These are phyloP conservation scores for Phytopythium oedochilum DNA, from an alignment of 352 stramenopile species.

Conservation along the genomic window DNA sequence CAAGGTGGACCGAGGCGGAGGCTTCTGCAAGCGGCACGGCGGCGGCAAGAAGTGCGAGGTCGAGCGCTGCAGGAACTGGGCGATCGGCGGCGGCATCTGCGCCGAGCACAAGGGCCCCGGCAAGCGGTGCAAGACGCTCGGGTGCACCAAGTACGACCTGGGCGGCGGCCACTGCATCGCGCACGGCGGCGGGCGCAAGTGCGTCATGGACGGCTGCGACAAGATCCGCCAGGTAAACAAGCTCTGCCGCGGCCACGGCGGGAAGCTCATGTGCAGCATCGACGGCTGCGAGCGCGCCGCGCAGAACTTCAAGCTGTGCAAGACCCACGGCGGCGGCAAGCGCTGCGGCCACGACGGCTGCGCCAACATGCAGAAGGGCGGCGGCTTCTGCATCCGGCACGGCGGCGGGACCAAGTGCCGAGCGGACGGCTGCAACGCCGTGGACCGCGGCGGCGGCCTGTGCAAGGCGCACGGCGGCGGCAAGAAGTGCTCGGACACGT, in stretches of 20 bases:
- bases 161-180: slow-evolving; percentile 82
- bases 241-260: slow-evolving; percentile 73
- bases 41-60: slow-evolving; percentile 83
- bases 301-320: slow-evolving; percentile 81
- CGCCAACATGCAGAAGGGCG: slow-evolving; percentile 82
- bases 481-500: slow-evolving; percentile 66
- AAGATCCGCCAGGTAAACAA: slow-evolving; percentile 88
- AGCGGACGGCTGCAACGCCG: slow-evolving; percentile 49
- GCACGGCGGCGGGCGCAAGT: slow-evolving; percentile 80
- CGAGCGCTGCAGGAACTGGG: slow-evolving; percentile 76
- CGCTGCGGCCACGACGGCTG: slow-evolving; percentile 70
- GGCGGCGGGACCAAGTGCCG: slow-evolving; percentile 75
- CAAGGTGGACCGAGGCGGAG: slow-evolving; percentile 78
- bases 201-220: slow-evolving; percentile 73
- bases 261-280: slow-evolving; percentile 72
- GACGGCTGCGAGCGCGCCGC: slow-evolving; percentile 76
- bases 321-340: slow-evolving; percentile 75
- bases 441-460: slow-evolving; percentile 75
- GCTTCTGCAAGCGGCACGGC: slow-evolving; percentile 79
- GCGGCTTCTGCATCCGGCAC: slow-evolving; percentile 80
- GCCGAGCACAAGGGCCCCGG: slow-evolving; percentile 70
- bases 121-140: slow-evolving; percentile 75
- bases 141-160: slow-evolving; percentile 79
- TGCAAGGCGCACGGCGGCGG: slow-evolving; percentile 83
- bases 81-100: slow-evolving; percentile 73